These are phyloP conservation scores for Gilbertella persicaria DNA, from an alignment of 371 early-diverging fungal species.

Conservation along the genomic window DNA sequence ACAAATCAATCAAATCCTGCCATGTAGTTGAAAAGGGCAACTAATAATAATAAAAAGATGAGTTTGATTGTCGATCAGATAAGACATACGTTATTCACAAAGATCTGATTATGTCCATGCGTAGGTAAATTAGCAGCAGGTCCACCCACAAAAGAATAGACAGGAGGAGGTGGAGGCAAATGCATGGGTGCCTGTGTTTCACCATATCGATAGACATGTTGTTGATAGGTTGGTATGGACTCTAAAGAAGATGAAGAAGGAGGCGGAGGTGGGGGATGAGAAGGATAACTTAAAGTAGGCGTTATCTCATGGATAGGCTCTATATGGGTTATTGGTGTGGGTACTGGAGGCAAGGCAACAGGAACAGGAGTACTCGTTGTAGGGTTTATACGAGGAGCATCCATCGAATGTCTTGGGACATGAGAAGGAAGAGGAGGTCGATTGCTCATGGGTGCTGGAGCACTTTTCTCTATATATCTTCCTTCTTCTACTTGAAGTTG, in stretches of 20 bases:
- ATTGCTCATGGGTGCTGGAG: slow-evolving; percentile 10
- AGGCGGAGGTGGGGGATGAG: slow-evolving; percentile 1
- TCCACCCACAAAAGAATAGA: slow-evolving; percentile 37
- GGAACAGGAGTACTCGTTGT: too few species aligned
- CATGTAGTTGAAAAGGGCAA: slow-evolving; percentile 67
- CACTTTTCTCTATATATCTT: slow-evolving; percentile 17
- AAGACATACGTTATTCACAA: slow-evolving; percentile 57
- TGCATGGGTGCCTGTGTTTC: neutral
- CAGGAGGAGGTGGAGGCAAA: slow-evolving; percentile 19
- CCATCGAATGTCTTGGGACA: slow-evolving; percentile 4
- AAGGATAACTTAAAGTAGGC: neutral
- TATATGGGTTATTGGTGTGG: too few species aligned
- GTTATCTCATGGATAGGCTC: too few species aligned
- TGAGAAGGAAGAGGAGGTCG: slow-evolving; percentile 1
- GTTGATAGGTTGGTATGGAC: neutral
- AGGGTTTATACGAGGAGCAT: too few species aligned
- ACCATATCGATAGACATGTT: slow-evolving; percentile 18
- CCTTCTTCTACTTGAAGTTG: slow-evolving; percentile 81
- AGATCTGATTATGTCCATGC: slow-evolving; percentile 54
- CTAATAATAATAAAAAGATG: slow-evolving; percentile 26
- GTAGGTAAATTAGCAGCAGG: slow-evolving; percentile 44
- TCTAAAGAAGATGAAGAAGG: slow-evolving; percentile 1
- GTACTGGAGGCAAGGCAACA: too few species aligned
- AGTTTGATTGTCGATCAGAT: neutral
- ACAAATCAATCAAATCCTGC: slow-evolving; percentile 68